These are phyloP conservation scores for Neohortaea acidophila DNA, from an alignment of 495 filamentous ascomycete genomes.

Conservation along the genomic window DNA sequence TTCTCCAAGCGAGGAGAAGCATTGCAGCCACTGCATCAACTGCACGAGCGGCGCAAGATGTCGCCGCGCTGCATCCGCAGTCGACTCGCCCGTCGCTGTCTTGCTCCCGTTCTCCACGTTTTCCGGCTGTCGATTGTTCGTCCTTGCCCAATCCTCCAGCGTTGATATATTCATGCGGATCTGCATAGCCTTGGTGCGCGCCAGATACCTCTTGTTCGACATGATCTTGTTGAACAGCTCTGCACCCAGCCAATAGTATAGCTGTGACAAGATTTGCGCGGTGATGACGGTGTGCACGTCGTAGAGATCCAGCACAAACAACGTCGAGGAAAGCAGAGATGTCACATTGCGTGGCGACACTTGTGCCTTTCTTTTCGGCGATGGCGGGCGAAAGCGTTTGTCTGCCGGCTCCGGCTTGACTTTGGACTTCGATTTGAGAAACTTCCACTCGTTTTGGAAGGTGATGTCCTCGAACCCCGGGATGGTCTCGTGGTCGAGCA, in stretches of 20 bases:
- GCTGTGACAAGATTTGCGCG: slow-evolving; percentile 77
- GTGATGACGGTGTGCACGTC: slow-evolving; percentile 97
- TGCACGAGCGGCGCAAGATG: slow-evolving; percentile 88
- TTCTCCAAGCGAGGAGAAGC: slow-evolving; percentile 90
- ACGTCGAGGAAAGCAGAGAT: slow-evolving; percentile 87
- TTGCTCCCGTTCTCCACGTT: slow-evolving; percentile 90
- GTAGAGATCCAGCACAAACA: slow-evolving; percentile 96
- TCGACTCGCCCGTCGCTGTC: slow-evolving; percentile 71
- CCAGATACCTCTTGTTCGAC: slow-evolving; percentile 85
- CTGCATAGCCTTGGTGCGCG: slow-evolving; percentile 97
- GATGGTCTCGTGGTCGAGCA: slow-evolving; percentile 97
- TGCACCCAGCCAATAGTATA: slow-evolving; percentile 91
- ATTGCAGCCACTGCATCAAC: slow-evolving; percentile 93
- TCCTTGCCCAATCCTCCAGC: slow-evolving; percentile 88
- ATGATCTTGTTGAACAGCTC: slow-evolving; percentile 98
- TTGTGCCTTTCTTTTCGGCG: slow-evolving; percentile 85
- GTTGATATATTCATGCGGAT: slow-evolving; percentile 96
- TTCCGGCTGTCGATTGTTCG: slow-evolving; percentile 86
- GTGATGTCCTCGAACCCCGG: slow-evolving; percentile 91
- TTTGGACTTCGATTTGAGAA: slow-evolving; percentile 81
- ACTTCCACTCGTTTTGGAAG: slow-evolving; percentile 95
- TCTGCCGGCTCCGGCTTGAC: slow-evolving; percentile 74
- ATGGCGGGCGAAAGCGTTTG: slow-evolving; percentile 82
- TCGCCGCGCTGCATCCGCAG: slow-evolving; percentile 61
- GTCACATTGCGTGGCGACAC: slow-evolving; percentile 88